Evolutionary conservation across 768 basidiomycete species (phyloP).

Genomic region (Kwoniella sp.): DNA sequence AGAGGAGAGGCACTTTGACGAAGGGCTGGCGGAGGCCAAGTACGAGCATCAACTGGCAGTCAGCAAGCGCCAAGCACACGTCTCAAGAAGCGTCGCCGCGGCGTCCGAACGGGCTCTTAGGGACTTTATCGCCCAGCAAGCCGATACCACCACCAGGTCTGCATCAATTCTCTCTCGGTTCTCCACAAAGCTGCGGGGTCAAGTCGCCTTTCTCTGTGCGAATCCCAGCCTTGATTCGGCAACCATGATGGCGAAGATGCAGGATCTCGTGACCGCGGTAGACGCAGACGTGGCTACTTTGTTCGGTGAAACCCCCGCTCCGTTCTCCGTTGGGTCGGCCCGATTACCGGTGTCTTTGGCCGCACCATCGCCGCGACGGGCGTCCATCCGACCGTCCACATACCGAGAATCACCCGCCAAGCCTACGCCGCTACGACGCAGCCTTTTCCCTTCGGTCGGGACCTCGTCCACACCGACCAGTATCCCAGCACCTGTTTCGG

Average conservation of each 20-base stretch:
- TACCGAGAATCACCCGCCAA: conserved; percentile 11
- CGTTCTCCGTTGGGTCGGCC: conserved; percentile 1
- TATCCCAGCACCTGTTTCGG: neutral
- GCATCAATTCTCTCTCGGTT: conserved; percentile 7
- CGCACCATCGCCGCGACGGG: conserved; percentile 13
- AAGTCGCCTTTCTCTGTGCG: neutral
- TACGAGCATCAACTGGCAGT: conserved; percentile 22
- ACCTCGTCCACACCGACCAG: conserved; percentile 4
- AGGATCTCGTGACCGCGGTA: conserved; percentile 1
- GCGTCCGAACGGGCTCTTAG: conserved; percentile 19
- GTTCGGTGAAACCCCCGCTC: conserved; percentile 7
- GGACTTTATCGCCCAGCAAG: conserved; percentile 15
- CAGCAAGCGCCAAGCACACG: conserved; percentile 16
- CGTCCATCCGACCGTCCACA: conserved; percentile 1
- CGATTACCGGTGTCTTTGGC: conserved; percentile 5
- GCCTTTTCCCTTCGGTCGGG: conserved; percentile 4
- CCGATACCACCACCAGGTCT: conserved; percentile 9
- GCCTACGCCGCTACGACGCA: neutral
- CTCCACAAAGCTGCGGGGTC: conserved; percentile 1
- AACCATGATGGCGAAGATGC: neutral
- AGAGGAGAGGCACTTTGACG: conserved; percentile 25
- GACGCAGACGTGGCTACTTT: conserved; percentile 6
- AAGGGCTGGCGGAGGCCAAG: conserved; percentile 20
- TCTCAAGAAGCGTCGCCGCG: conserved; percentile 15
- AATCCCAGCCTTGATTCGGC: neutral